Conservation (phyloP, 371 early-diverging fungal genomes). For the Choanephora cucurbitarum region DNA sequence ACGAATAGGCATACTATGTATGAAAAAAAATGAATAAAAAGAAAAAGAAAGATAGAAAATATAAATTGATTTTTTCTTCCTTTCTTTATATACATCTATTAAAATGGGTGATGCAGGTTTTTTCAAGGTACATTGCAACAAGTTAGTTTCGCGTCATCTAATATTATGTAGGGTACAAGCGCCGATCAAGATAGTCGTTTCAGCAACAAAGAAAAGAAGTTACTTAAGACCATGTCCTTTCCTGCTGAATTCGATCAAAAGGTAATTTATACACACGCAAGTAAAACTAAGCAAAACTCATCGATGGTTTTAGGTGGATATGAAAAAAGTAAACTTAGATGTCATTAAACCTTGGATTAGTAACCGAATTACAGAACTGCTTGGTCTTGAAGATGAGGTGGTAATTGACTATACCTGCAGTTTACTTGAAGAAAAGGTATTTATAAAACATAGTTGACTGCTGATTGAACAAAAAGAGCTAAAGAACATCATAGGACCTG, state of each 20-base stretch:
- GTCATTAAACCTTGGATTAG: constrained; percentile 91
- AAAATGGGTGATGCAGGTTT: constrained; percentile 80
- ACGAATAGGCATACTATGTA: constrained; percentile 56
- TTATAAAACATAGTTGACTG: constrained; percentile 5
- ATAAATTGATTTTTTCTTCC: background rate
- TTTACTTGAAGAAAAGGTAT: constrained; percentile 77
- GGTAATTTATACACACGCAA: constrained; percentile 52
- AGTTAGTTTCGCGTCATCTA: constrained; percentile 1
- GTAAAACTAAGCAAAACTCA: background rate
- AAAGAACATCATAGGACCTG: constrained; percentile 57
- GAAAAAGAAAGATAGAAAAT: background rate
- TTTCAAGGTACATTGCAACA: constrained; percentile 59
- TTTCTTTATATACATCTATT: background rate
- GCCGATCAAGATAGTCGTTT: constrained; percentile 89
- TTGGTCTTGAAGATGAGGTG: constrained; percentile 95
- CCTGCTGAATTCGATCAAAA: constrained; percentile 82
- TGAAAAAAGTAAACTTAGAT: constrained; percentile 85
- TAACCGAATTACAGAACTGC: constrained; percentile 68
- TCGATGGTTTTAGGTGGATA: constrained; percentile 67
- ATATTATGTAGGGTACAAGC: constrained; percentile 81
- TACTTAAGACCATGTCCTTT: constrained; percentile 79
- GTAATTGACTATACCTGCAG: constrained; percentile 84
- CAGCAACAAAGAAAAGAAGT: constrained; percentile 86
- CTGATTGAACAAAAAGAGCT: no score
- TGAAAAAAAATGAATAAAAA: constrained; percentile 3